A percentile compares a stretch with the other conserved stretches of the same genome.
phyloP scores from a whole-genome alignment of 805 yeast species.

The Nakazawaea wyomingensis region DNA sequence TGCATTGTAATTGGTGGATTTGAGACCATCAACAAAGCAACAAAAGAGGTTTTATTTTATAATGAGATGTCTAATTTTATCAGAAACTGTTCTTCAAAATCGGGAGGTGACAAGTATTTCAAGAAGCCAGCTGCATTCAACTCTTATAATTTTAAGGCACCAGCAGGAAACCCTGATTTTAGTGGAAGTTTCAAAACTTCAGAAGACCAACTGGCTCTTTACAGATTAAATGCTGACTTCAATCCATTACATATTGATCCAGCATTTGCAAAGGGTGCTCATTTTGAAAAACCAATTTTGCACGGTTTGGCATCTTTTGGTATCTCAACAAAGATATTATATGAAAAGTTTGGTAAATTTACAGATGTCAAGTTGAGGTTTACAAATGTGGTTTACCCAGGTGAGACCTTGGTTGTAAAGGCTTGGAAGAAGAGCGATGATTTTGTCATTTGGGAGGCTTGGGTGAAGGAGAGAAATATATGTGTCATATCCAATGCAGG shows the following conservation, averaged over 20 bases:
- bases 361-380: constrained; percentile 86
- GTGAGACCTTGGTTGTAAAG: constrained; percentile 72
- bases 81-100: constrained; percentile 63
- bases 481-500: constrained; percentile 88
- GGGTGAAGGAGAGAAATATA: constrained; percentile 70
- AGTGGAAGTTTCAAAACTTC: constrained; percentile 52
- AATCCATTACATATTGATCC: constrained; percentile 97
- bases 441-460: constrained; percentile 71
- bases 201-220: constrained; percentile 78
- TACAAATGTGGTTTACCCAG: constrained; percentile 90
- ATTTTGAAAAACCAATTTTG: constrained; percentile 79
- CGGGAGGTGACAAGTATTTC: constrained; percentile 42
- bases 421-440: constrained; percentile 81
- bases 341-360: constrained; percentile 76
- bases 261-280: constrained; percentile 78
- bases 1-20: constrained; percentile 73
- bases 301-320: constrained; percentile 93
- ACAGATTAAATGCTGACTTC: constrained; percentile 89
- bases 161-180: constrained; percentile 62
- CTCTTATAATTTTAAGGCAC: constrained; percentile 56
- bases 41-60: constrained; percentile 68
- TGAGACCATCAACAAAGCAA: constrained; percentile 58
- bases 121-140: constrained; percentile 56
- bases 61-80: constrained; percentile 84
- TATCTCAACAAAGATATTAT: constrained; percentile 66